Evolutionary conservation across 352 stramenopile species (phyloP), one percentile per base, ranked within the genome.

Genomic region (Phytophthora capsici): DNA sequence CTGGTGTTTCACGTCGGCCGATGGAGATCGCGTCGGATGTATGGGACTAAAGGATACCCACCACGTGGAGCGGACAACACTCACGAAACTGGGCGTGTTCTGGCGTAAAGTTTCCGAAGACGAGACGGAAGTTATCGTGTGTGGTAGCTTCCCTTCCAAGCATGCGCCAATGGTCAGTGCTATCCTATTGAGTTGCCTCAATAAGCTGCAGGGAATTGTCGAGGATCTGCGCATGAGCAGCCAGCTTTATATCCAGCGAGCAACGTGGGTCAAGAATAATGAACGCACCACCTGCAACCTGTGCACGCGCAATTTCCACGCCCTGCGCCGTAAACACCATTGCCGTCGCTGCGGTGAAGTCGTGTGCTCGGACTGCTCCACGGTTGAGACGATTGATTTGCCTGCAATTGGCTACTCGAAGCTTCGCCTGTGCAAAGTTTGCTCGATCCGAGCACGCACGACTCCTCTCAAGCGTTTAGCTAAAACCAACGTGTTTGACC

Each of bases 331-430:
- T 49, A 91, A 92, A 62, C 85, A 94, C 66, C 85, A 94, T 68
- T 94, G 85, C 66, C 85, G 85, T 69, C 88, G 86, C 57, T 94
- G 85, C 44, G 85, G 85, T 37, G 85, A 94, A 57, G 74, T 94
- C 12, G 82, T 92, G 38, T 94, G 86, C 77, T 90, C 81, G 3
- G 86, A 94, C 57, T 94, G 86, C 66, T 92, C 82, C 17, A 75
- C 82, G 2, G 76, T 92, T 25, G 83, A 91, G 63, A 79, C 71
- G 17, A 77, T 92, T 46, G 82, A 90, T 45, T 52, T 92, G 41
- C 82, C 83, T 13, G 82, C 86, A 19, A 87, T 94, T 57, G 86
- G 86, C 17, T 80, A 78, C 62, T 89, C 84, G 30, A 94, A 94
- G 69, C 55, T 94, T 48, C 80, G 86, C 34, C 76, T 94, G 5